phyloP scores from a whole-genome alignment of 2,329 filamentous ascomycete genomes.

The Ophiocordyceps camponoti-rufipedis region DNA sequence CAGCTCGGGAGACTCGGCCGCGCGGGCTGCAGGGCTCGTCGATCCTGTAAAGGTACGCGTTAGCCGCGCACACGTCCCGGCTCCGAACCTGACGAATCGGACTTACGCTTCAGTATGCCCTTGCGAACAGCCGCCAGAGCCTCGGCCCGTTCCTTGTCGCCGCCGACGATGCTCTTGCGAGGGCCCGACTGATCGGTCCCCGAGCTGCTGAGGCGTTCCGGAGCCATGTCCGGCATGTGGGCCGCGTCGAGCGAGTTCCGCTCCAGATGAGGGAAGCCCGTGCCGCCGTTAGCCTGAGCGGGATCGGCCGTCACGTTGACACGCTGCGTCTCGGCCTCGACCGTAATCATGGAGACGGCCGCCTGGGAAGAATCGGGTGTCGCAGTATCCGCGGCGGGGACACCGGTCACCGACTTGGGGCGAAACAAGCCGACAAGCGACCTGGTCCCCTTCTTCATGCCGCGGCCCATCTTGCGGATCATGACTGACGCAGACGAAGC shows the following conservation, averaged over 20 bases:
- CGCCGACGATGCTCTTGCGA: constrained; percentile 79
- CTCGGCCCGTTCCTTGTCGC: constrained; percentile 78
- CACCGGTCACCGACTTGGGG: constrained; percentile 77
- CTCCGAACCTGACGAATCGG: not conserved
- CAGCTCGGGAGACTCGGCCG: constrained; percentile 37
- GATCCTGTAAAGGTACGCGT: constrained; percentile 27
- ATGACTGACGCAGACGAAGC: constrained; percentile 81
- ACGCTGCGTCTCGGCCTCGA: constrained; percentile 76
- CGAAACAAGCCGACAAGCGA: constrained; percentile 89
- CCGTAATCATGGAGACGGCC: constrained; percentile 88
- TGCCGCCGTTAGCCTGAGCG: constrained; percentile 48
- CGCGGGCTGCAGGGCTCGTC: constrained; percentile 47
- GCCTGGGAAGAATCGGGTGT: constrained; percentile 53
- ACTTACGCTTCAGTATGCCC: constrained; percentile 79
- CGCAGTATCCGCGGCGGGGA: constrained; percentile 50
- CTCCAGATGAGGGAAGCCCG: constrained; percentile 71
- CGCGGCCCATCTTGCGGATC: constrained; percentile 96
- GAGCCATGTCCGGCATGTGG: constrained; percentile 21
- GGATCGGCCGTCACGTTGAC: constrained; percentile 61
- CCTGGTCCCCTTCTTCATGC: constrained; percentile 86
- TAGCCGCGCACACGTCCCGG: not conserved
- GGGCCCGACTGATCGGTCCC: constrained; percentile 42
- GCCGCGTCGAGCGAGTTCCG: constrained; percentile 59
- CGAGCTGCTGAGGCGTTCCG: constrained; percentile 36
- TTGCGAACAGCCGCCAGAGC: constrained; percentile 85